phyloP scores from a whole-genome alignment of 129 eudicot species.

The Flaveria linearis region DNA sequence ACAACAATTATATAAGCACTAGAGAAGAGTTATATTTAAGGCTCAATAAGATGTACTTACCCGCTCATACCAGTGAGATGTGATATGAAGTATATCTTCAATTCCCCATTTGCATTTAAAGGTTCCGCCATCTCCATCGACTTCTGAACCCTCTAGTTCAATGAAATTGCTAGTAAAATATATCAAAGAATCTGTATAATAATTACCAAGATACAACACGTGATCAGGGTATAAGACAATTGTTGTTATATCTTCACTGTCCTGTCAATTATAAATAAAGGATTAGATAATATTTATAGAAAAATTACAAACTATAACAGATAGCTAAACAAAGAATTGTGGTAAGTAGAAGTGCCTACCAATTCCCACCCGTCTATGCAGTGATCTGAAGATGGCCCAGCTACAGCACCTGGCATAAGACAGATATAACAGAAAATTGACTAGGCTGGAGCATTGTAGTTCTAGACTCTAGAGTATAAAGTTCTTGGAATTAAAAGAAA shows the following conservation, averaged over 20 bases:
- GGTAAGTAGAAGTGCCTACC: conserved; percentile 40
- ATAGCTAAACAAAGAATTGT: background rate
- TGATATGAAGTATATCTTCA: conserved; percentile 60
- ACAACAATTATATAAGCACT: background rate
- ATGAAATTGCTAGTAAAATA: conserved; percentile 46
- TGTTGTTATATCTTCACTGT: conserved; percentile 31
- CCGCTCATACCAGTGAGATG: conserved; percentile 59
- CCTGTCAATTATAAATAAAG: conserved; percentile 45
- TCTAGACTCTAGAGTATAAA: background rate
- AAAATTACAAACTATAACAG: background rate
- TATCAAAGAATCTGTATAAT: conserved; percentile 50
- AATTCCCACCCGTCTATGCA: conserved; percentile 45
- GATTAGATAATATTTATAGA: conserved; percentile 10
- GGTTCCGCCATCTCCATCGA: conserved; percentile 30
- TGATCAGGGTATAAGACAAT: conserved; percentile 67
- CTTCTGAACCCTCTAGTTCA: conserved; percentile 45
- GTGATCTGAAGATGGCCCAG: conserved; percentile 44
- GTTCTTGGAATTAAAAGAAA: background rate
- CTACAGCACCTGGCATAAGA: conserved; percentile 35
- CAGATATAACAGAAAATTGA: background rate
- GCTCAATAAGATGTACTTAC: conserved; percentile 41
- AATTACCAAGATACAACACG: conserved; percentile 41
- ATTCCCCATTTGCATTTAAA: conserved; percentile 50
- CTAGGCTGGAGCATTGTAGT: background rate
- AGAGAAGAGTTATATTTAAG: background rate